These are phyloP conservation scores for Cyclotella sp. DNA, from an alignment of 108 stramenopile genomes.

Conservation along the genomic window DNA sequence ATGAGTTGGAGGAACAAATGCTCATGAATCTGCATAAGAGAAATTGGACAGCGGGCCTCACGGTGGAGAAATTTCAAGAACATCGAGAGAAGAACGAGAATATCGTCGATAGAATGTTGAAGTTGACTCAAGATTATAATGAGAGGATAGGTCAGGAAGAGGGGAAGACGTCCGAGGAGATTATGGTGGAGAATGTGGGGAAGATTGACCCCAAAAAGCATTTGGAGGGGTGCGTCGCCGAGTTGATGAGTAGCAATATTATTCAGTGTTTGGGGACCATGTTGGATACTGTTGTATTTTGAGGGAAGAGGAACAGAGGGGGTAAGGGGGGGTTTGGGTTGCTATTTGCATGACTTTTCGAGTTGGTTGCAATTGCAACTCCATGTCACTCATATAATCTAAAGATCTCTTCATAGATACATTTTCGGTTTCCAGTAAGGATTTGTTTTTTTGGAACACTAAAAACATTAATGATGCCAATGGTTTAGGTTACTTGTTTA, in stretches of 20 bases:
- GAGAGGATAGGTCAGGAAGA: constrained; percentile 87
- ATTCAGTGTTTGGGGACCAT: constrained; percentile 98
- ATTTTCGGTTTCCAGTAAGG: too few species aligned
- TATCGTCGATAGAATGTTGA: constrained; percentile 90
- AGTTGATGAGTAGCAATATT: constrained; percentile 97
- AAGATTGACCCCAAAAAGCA: constrained; percentile 98
- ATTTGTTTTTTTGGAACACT: too few species aligned
- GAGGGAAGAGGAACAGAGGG: not conserved
- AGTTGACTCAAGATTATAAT: constrained; percentile 94
- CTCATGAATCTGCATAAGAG: constrained; percentile 96
- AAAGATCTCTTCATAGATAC: too few species aligned
- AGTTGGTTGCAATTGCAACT: too few species aligned
- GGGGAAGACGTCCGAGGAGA: constrained; percentile 83
- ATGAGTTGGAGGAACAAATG: constrained; percentile 99
- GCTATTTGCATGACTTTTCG: too few species aligned
- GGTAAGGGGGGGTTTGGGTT: too few species aligned
- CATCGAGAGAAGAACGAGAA: constrained; percentile 86
- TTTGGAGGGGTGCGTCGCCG: constrained; percentile 87
- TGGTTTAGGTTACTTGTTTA: too few species aligned
- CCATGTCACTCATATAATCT: too few species aligned
- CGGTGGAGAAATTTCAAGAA: constrained; percentile 90
- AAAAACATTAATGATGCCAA: too few species aligned
- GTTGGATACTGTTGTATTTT: constrained; percentile 98
- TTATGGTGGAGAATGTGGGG: constrained; percentile 92
- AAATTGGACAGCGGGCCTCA: constrained; percentile 93